Base-by-base conservation (phyloP, 2,329 filamentous ascomycete genomes). In the Fusarium algeriense region DNA sequence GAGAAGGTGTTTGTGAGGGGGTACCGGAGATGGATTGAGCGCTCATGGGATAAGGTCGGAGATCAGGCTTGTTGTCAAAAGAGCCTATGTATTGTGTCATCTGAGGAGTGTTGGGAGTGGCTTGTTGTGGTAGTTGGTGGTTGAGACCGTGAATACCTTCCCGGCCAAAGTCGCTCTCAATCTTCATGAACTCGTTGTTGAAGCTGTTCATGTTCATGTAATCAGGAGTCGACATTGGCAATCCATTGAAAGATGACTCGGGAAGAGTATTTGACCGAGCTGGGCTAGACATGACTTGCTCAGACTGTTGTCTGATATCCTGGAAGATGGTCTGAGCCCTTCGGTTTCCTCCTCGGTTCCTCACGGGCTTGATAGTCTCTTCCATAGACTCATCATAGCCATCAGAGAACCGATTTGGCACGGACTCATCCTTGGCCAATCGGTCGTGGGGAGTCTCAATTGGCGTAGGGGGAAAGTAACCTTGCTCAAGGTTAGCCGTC, bases 401-500 rank as follows among this genome's bases (percentile, higher is more conserved):
- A 30, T 90, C 88, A 5, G 85, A 79, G 75, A 91, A 91, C 58
- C 91, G 80, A 72, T 79, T 82, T 5, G 83, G 82, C 6, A 80
- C 79, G 19, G 79, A 70, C 49, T 82, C 78, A 40, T 83, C 81
- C 80, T 86, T 85, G 46, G 79, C 75, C 44, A 82, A 74, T 53
- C 82, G 81, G 67, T 86, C 81, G 68, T 86, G 85, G 45, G 91
- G 90, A 23, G 90, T 92, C 56, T 89, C 88, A 75, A 87, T 87
- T 57, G 92, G 91, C 32, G 91, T 93, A 48, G 90, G 87, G 62
- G 91, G 91, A 71, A 89, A 88, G 74, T 89, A 91, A 71, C 83
- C 90, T 90, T 73, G 54, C 62, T 48, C 59, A 59, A 49, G 45
- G 64, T 56, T 35, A 28, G 48, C 37, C 15, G 44, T 68, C 37